Conservation (phyloP, 1,139 yeast genomes). For the Pichia sp. region DNA sequence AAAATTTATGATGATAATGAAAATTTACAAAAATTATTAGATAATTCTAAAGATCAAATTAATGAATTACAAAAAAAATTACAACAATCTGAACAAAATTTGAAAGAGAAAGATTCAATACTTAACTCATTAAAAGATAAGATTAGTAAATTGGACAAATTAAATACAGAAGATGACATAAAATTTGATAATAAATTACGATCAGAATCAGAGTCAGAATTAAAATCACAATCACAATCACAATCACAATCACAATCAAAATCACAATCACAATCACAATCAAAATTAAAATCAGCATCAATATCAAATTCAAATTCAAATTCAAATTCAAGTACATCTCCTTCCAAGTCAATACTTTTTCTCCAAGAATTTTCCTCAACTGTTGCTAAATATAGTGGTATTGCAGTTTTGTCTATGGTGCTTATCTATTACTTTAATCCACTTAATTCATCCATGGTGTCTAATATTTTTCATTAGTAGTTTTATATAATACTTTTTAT, state of each 20-base stretch:
- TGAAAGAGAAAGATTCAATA: background rate
- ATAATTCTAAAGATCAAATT: background rate
- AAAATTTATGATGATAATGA: slow-evolving; percentile 2
- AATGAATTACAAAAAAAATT: background rate
- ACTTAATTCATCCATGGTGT: background rate
- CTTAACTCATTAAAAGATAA: no score
- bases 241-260: no score
- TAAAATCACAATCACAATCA: no score
- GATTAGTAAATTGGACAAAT: background rate
- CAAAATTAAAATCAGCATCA: no score
- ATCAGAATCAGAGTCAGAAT: no score
- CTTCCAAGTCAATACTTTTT: background rate
- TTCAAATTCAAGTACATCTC: no score
- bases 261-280: no score
- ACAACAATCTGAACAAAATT: background rate
- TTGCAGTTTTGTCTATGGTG: background rate
- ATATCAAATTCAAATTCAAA: no score
- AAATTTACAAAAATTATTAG: slow-evolving; percentile 1
- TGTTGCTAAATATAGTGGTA: background rate
- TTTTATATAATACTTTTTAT: no score
- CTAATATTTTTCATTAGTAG: no score
- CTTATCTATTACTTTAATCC: background rate
- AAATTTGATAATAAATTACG: no score
- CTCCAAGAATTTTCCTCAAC: background rate
- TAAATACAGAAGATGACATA: background rate